Percentiles rank a stretch among this genome's conserved stretches.
Evolutionary conservation across 73 alveolate species (phyloP).

Genomic region (Stentor roeselii): DNA sequence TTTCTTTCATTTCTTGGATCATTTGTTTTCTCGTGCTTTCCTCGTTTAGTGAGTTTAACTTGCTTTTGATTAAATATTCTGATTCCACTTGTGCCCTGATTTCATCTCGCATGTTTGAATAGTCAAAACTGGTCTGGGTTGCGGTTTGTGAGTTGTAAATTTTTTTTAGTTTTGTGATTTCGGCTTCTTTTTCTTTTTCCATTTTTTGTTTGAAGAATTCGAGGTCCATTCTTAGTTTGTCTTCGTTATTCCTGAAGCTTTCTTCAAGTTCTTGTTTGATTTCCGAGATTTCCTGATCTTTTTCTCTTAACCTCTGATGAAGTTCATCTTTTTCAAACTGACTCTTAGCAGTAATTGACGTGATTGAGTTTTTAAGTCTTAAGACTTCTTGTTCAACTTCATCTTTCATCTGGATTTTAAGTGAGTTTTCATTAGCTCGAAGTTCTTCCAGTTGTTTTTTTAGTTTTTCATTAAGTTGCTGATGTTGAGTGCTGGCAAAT

Average conservation of each 20-base stretch:
- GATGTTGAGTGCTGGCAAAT: not conserved
- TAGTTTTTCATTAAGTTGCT: not conserved
- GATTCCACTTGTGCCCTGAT: not conserved
- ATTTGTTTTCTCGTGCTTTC: not conserved
- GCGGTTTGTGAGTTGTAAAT: not conserved
- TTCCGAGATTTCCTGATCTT: slow-evolving; percentile 4
- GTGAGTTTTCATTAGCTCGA: not conserved
- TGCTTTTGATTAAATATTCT: not conserved
- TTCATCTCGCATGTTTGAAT: not conserved
- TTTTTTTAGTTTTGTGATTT: not conserved
- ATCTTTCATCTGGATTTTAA: not conserved
- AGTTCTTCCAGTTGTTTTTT: not conserved
- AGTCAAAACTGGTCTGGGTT: slow-evolving; percentile 15
- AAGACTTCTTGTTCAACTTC: not conserved
- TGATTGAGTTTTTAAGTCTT: not conserved
- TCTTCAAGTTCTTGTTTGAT: not conserved
- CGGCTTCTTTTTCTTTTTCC: not conserved
- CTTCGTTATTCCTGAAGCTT: not conserved
- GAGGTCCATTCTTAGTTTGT: not conserved
- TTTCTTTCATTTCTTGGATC: not conserved
- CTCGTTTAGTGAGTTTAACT: not conserved
- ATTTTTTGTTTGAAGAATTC: not conserved
- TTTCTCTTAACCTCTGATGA: not conserved
- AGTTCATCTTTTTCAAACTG: slow-evolving; percentile 15
- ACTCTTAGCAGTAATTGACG: not conserved